Evolutionary conservation across 805 yeast species (phyloP), one percentile per base, ranked within the genome.

Genomic region (Ascoidea rubescens): DNA sequence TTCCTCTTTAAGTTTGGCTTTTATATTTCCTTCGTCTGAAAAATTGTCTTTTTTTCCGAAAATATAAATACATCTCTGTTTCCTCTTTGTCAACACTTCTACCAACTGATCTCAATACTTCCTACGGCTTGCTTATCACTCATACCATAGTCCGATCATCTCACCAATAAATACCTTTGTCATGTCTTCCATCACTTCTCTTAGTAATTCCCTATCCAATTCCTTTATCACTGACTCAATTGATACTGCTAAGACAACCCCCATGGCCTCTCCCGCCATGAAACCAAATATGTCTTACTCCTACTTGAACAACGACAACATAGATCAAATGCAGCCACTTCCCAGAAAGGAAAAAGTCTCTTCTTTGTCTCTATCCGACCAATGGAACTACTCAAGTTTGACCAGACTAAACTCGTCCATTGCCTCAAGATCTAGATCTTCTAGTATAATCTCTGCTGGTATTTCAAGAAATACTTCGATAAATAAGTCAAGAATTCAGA

Each of bases 241-340:
- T 37, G 14, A 37, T 10, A 37, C 43, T 37, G 43, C 43, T 10
- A 37, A 37, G 14, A 37, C 43, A 37, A 37, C 43, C 14, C 43
- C 43, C 14, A 37, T 10, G 8, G 14, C 43, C 8, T 37, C 43
- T 37, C 43, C 43, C 8, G 43, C 43, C 14, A 10, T 37, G 8
- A 37, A 37, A 37, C 43, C 43, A 37, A 49, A 45, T 17, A 48
- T 55, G 5, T 55, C 52, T 10, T 57, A 55, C 14, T 80, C 87
- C 8, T 82, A 77, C 59, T 72, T 84, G 55, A 82, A 84, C 60
- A 83, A 82, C 57, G 89, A 84, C 61, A 87, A 86, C 30, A 82
- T 84, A 21, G 89, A 83, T 61, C 74, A 76, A 52, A 66, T 84
- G 61, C 75, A 74, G 51, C 90, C 90, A 2, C 70, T 74, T 51